These are phyloP conservation scores for Histomonas meleagridis DNA, from an alignment of 208 protist species.

Conservation along the genomic window DNA sequence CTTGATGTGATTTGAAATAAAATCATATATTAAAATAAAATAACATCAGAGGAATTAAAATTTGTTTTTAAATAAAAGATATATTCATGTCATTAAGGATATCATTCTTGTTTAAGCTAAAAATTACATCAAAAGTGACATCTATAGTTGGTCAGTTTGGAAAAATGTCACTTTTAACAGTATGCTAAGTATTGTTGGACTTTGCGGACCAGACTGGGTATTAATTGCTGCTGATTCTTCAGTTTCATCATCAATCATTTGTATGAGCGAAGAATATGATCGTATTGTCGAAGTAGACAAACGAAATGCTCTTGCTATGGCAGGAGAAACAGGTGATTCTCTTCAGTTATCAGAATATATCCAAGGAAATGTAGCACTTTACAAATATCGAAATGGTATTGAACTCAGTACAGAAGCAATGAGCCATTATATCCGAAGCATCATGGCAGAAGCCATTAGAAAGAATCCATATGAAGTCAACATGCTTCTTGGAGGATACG, in stretches of 20 bases:
- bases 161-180: no score
- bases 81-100: no score
- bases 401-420: not conserved
- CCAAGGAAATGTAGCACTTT: not conserved
- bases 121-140: no score
- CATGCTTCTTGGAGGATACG: conserved; percentile 13
- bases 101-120: no score
- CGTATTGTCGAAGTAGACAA: not conserved
- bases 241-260: conserved; percentile 31
- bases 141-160: no score
- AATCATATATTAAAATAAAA: no score
- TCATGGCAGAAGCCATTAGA: not conserved
- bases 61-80: no score
- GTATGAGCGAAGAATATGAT: conserved; percentile 34
- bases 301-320: not conserved
- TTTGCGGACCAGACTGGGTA: conserved; percentile 29
- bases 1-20: no score
- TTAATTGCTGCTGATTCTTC: conserved; percentile 23
- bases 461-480: conserved; percentile 6
- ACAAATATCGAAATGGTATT: not conserved
- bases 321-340: not conserved
- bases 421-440: not conserved
- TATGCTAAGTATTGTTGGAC: conserved; percentile 35
- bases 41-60: no score
- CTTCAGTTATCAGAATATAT: conserved; percentile 8